Evolutionary conservation across 495 filamentous ascomycete species (phyloP).

Genomic region (Terfezia boudieri): DNA sequence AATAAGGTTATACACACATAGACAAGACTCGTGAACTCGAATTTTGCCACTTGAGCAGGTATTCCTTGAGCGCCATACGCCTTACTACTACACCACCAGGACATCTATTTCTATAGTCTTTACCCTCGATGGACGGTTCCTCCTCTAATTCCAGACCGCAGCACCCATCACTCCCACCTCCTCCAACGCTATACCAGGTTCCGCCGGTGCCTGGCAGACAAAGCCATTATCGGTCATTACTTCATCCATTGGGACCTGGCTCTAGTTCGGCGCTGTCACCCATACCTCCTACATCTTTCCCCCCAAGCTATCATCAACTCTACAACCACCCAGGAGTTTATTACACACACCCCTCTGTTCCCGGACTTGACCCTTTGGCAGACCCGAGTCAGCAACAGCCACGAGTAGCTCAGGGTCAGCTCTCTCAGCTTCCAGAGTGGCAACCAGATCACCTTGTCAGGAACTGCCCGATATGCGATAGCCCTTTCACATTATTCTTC

Average conservation of each 20-base stretch:
- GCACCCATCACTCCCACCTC: not conserved
- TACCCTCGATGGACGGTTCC: not conserved
- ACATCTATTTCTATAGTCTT: not conserved
- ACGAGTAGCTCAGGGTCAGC: not conserved
- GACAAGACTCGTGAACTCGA: no score
- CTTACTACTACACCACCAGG: no score
- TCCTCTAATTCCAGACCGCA: not conserved
- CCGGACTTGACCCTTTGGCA: not conserved
- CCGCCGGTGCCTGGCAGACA: no score
- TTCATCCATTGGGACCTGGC: no score
- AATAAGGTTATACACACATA: no score
- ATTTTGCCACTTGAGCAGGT: no score
- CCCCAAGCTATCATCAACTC: not conserved
- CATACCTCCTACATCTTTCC: not conserved
- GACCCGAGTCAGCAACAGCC: not conserved
- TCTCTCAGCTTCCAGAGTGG: conserved; percentile 36
- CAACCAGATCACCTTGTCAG: conserved; percentile 64
- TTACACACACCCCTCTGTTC: not conserved
- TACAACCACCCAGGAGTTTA: not conserved
- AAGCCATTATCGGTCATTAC: no score
- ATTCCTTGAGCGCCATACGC: no score
- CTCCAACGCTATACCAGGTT: no score
- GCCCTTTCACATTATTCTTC: conserved; percentile 62
- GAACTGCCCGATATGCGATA: conserved; percentile 59
- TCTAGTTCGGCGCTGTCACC: no score